Evolutionary conservation across 441 rosid species (phyloP), one percentile per base, ranked within the genome.

Genomic region (Euphorbia corollata): DNA sequence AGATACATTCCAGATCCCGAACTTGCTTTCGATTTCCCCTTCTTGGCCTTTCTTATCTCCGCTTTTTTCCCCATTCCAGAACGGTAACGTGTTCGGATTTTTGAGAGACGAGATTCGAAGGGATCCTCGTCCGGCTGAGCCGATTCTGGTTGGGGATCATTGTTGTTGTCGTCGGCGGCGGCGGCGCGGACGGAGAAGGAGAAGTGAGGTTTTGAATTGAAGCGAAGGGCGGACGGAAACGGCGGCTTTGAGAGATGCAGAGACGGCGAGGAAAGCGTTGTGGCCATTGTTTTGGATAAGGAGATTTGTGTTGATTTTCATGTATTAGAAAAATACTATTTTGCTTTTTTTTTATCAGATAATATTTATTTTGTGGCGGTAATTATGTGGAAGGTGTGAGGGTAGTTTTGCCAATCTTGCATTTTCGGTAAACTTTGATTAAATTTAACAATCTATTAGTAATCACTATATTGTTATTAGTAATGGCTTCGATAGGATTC

Each of bases 61-160:
- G 97, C 98, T 68, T 93, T 93, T 81, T 87, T 93, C 0, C 97
- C 99, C 2, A 80, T 74, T 2, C 92, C 96, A 67, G 82, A 82
- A 36, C 90, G 79, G 81, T 86, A 84, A 6, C 83, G 83, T 77
- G 81, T 80, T 7, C 94, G 76, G 69, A 87, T 78, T 63, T 74
- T 82, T 2, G 95, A 79, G 71, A 93, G 85, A 48, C 96, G 92
- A 4, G 80, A 75, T 62, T 90, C 92, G 77, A 90, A 93, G 2
- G 72, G 61, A 32, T 83, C 92, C n/a, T 24, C 48, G 6, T 55
- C 65, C n/a, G 80, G 23, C 1, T 75, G 82, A 5, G 80, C 56
- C 18, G 11, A 77, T 7, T 19, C 82, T 18, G 81, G 73, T 16
- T 83, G 79, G 18, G 81, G 45, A 36, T 36, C 41, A 36, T 36